Percentiles rank a stretch among this genome's conserved stretches.
Conservation (phyloP, 2,329 filamentous ascomycete species). For the Colletotrichum sublineola region DNA sequence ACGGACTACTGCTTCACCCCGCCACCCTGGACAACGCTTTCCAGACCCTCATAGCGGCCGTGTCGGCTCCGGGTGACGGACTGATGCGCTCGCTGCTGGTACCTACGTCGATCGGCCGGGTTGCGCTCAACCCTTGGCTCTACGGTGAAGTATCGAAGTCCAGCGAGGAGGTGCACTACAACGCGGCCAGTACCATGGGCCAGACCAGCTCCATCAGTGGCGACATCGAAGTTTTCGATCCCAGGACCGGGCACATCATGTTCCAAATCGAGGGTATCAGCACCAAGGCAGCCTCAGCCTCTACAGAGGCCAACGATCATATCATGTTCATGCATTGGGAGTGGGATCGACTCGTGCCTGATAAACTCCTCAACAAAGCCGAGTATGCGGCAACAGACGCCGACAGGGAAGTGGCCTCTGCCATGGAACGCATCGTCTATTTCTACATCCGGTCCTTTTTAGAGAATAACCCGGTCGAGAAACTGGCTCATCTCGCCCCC, state of each 20-base stretch:
- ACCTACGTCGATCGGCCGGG: background rate
- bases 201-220: background rate
- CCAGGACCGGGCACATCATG: background rate
- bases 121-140: background rate
- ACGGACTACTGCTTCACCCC: background rate
- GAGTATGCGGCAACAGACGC: background rate
- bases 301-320: background rate
- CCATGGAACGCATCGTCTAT: conserved; percentile 34
- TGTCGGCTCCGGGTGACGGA: background rate
- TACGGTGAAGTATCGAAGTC: background rate
- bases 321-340: background rate
- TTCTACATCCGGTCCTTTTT: background rate
- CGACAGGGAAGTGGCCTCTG: background rate
- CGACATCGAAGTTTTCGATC: background rate
- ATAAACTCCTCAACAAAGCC: background rate
- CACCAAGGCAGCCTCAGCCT: background rate
- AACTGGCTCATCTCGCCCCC: background rate
- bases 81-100: background rate
- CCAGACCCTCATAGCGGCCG: background rate
- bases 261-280: background rate
- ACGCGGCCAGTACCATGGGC: background rate
- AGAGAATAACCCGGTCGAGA: background rate
- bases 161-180: background rate
- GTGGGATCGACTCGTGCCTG: background rate
- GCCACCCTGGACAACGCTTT: background rate